A percentile compares a stretch with the other conserved stretches of the same genome.
These are phyloP conservation scores for Flaveria ramosissima DNA, from an alignment of 129 eudicot species.

Conservation along the genomic window DNA sequence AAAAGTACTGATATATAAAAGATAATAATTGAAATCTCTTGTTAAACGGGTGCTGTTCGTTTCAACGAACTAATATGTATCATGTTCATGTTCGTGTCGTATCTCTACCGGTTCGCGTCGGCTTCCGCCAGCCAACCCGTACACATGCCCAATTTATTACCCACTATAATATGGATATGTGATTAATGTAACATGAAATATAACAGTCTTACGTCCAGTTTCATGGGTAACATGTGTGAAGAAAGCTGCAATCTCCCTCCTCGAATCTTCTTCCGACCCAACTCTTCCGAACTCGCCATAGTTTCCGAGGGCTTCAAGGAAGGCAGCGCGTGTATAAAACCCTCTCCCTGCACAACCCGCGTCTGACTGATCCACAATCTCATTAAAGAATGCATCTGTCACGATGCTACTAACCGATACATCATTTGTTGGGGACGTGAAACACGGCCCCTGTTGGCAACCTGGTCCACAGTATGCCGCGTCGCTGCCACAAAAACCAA, in stretches of 20 bases:
- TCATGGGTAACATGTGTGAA: constrained; percentile 55
- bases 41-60: too few relatives aligned
- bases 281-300: constrained; percentile 39
- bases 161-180: too few relatives aligned
- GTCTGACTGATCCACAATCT: constrained; percentile 30
- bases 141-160: too few relatives aligned
- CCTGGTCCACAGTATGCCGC: constrained; percentile 35
- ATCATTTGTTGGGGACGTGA: constrained; percentile 19
- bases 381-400: constrained; percentile 43
- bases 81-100: too few relatives aligned
- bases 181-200: neutral
- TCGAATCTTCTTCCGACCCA: constrained; percentile 47
- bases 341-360: constrained; percentile 34
- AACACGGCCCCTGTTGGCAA: constrained; percentile 37
- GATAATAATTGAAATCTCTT: too few relatives aligned
- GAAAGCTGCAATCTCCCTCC: constrained; percentile 51
- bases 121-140: too few relatives aligned
- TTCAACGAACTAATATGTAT: too few relatives aligned
- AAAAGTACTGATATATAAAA: too few relatives aligned
- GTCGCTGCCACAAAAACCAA: constrained; percentile 34
- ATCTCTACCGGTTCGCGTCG: too few relatives aligned
- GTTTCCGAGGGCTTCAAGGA: constrained; percentile 32
- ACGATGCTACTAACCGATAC: constrained; percentile 38
- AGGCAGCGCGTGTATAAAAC: constrained; percentile 30
- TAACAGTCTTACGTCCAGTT: constrained; percentile 43